Conservation (phyloP, 1,139 yeast genomes). For the Kurtzmaniella quercitrusa region DNA sequence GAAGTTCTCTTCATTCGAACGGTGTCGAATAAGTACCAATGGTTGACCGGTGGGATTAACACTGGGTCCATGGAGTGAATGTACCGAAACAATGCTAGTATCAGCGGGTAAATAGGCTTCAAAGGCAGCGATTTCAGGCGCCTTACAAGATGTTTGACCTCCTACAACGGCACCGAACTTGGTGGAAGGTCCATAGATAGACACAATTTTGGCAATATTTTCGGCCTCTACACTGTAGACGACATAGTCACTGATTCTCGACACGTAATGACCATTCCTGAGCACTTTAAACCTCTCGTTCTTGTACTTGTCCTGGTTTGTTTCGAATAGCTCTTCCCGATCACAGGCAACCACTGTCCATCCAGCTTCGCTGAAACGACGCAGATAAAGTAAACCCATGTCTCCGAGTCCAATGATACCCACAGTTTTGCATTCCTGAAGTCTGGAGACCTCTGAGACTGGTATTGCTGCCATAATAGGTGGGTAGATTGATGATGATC, state of each 20-base stretch:
- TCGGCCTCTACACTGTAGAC: conserved; percentile 92
- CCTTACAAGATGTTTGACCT: conserved; percentile 97
- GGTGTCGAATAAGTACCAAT: conserved; percentile 74
- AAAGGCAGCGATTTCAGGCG: conserved; percentile 84
- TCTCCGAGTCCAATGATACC: conserved; percentile 97
- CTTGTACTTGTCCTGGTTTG: conserved; percentile 36
- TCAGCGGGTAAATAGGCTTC: conserved; percentile 72
- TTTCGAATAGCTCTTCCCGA: conserved; percentile 59
- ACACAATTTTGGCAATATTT: conserved; percentile 66
- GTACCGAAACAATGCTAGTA: conserved; percentile 78
- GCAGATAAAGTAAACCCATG: conserved; percentile 90
- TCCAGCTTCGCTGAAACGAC: conserved; percentile 72
- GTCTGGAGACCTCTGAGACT: not conserved
- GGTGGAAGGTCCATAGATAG: conserved; percentile 78
- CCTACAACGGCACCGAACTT: conserved; percentile 89
- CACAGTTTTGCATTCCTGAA: conserved; percentile 42
- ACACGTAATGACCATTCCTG: conserved; percentile 75
- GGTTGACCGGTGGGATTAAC: conserved; percentile 92
- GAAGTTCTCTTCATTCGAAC: conserved; percentile 54
- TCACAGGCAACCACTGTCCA: conserved; percentile 94
- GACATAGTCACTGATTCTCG: conserved; percentile 74
- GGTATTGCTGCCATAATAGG: not conserved
- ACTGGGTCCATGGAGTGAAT: conserved; percentile 91
- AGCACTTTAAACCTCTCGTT: conserved; percentile 51
- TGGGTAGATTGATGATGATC: no score